Evolutionary conservation across 2,329 filamentous ascomycete genomes (phyloP), one percentile per base, ranked within the genome.

Genomic region (Penicillium sp.): DNA sequence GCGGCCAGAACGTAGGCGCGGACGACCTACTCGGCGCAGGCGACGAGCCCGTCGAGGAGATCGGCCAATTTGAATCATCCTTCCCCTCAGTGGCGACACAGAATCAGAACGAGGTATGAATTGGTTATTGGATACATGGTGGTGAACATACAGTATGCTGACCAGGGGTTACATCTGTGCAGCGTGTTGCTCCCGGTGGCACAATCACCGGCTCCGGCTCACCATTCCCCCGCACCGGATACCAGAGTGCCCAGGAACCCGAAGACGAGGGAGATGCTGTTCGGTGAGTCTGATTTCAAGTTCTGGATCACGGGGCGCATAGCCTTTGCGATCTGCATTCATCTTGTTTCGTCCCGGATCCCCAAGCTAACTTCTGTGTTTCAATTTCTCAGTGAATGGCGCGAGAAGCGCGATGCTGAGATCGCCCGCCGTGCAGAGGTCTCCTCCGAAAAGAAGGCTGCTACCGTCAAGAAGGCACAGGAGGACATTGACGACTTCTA

Each of bases 401-500:
- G 94, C 69, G 89, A 93, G 76, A 88, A 89, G 69, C 88, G 94
- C 62, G 90, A 96, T 69, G 86, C 88, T 37, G 86, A 88, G 70
- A 88, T 95, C 63, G 82, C 88, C 66, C 91, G 92, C 75, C 90
- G 93, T 68, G 88, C 90, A 62, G 87, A 96, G 74, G 85, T 93
- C 63, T 93, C 93, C 52, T 85, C 86, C 40, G 82, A 85, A 62
- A 90, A 92, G 78, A 94, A 94, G 73, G 84, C 85, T 60, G 87
- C 93, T 73, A 97, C 91, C 1, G 79, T 97, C 71, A 86, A 90
- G 73, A 91, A 94, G 66, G 94, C 94, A 11, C 91, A 91, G 71
- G 84, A 92, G 73, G 94, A 95, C 74, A 96, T 99, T 62, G 94
- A 99, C 73, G 94, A 97, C 74, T 99, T 97, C 78, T 99, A 99